phyloP scores from a whole-genome alignment of 2,329 filamentous ascomycete species.

The Penicillium sp. region DNA sequence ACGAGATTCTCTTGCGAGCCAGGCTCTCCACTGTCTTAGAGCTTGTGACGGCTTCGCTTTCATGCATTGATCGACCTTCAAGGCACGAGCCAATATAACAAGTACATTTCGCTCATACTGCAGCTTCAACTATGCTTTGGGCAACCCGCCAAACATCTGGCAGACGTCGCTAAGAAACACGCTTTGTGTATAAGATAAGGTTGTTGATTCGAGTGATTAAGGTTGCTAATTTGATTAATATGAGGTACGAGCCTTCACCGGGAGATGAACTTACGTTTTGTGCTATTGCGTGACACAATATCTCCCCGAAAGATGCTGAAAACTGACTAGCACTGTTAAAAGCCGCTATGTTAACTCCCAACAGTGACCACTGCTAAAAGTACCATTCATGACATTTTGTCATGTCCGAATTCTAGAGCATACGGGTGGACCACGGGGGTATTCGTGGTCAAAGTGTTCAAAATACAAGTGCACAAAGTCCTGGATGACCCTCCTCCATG shows the following conservation, averaged over 20 bases:
- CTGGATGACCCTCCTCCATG: background rate
- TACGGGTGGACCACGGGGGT: background rate
- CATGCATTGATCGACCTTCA: background rate
- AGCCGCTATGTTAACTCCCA: conserved; percentile 1
- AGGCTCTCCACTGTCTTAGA: background rate
- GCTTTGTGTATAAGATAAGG: background rate
- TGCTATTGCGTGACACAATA: background rate
- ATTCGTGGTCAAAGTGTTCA: conserved; percentile 2
- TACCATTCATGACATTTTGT: background rate
- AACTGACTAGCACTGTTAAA: background rate
- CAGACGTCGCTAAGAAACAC: background rate
- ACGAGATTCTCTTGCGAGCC: conserved; percentile 3
- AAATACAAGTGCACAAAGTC: conserved; percentile 3
- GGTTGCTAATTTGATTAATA: background rate
- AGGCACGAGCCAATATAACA: background rate
- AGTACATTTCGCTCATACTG: conserved; percentile 2
- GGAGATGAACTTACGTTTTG: background rate
- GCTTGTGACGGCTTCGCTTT: background rate
- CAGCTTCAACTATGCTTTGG: background rate
- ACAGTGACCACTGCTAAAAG: conserved; percentile 1
- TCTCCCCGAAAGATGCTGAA: background rate
- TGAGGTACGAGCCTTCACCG: background rate
- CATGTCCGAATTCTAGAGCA: background rate
- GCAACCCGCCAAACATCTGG: background rate
- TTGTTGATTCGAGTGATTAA: background rate